Base-by-base conservation (phyloP, 257 asterid genomes). In the Verbena officinalis region DNA sequence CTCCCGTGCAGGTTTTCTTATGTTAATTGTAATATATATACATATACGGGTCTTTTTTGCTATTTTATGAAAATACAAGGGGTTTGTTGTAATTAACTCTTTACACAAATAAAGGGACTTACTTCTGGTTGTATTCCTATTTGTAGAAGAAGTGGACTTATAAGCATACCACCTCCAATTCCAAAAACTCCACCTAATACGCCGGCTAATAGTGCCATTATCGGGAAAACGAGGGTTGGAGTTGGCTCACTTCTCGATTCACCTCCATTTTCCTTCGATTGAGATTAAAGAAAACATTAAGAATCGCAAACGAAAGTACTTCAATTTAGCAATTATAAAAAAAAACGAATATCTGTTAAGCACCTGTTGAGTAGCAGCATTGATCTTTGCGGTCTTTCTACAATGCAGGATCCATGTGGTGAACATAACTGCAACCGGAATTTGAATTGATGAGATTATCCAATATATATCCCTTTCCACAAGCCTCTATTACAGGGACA, bases 161-260 rank as follows among this genome's bases (percentile, higher is more conserved):
- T 86, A 24, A 93, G 87, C 96, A 90, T 93, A 11, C 99, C 99
- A 5, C 97, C 99, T 52, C 99, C 99, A 49, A 93, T 84, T 39
- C 99, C 97, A 51, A 90, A 90, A 55, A 86, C 61, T 9, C 99
- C 97, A 21, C 99, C 99, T 3, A 90, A 76, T 64, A 69, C 70
- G 59, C 99, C 99, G 0, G 95, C 97, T 33, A 90, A 55, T 11
- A 93, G 78, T 31, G 96, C 91, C 96, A 90, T 84, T 57, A 75
- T n/a, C 1, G 98, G 96, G 73, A 92, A 89, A 14, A 78, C 17
- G 33, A 82, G 56, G 73, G 71, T 77, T 34, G 68, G 65, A 27
- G 72, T 64, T 39, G 68, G 54, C 27, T 56, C 23, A 24, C 33
- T 16, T 51, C 60, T 67, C 39, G 48, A 53, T 53, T 36, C 72